Base-by-base conservation (phyloP, 257 asterid genomes). In the Osmanthus fragrans region DNA sequence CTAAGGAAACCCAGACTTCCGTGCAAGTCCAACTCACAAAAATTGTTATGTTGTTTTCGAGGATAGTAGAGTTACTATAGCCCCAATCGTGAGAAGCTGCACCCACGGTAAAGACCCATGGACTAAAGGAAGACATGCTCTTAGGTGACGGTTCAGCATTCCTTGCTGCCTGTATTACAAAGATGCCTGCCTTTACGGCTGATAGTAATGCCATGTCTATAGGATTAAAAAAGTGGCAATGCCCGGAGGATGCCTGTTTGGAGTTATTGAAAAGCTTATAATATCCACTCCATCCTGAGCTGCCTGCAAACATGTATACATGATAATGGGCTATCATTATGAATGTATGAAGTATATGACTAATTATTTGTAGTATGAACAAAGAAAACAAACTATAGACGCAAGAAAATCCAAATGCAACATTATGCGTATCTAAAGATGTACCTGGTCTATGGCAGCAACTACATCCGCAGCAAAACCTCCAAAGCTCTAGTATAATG, bases 391-490 rank as follows among this genome's bases (percentile, higher is more conserved):
- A 34, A 47, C 56, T 12, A 15, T 18, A 16, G n/a, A 49, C 65
- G 19, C 19, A 76, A 30, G 66, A 5, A 37, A 1, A 30, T 39
- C 25, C 16, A 49, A 7, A 39, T 23, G 27, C 37, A 73, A 45
- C 33, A 34, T 60, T 60, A 45, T 67, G n/a, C 37, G 56, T 71
- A 66, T 77, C 70, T 37, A 37, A 37, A 45, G 67, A 58, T 21
- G 70, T 88, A 94, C 97, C 97, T 90, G 98, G 80, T 96, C 99
- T 78, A 93, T 89, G 82, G 99, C 98, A 71, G 99, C 98, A 84
- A 96, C 99, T 47, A 96, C 98, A 74, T 96, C 99, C 45, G 99
- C 98, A 79, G 97, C 98, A 77, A 96, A 96, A 80, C 99, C 99
- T 82, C 99, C 98, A 78, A 96, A 93, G 84, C 99, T 96, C 92